These are phyloP conservation scores for Debaryomyces prosopidis DNA, from an alignment of 805 yeast species.

Conservation along the genomic window DNA sequence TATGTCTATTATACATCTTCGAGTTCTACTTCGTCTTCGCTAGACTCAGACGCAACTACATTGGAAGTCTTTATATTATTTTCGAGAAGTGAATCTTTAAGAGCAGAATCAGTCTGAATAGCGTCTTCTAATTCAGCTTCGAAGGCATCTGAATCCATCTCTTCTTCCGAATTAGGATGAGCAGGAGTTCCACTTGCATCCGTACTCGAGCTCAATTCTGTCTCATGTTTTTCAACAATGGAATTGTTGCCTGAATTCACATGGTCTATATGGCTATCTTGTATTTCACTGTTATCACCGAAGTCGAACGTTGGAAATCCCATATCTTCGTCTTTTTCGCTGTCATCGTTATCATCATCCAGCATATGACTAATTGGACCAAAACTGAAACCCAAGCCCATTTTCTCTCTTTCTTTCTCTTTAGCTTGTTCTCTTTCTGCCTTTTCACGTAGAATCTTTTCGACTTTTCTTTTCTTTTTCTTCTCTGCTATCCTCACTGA, in stretches of 20 bases:
- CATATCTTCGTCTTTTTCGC: constrained; percentile 6
- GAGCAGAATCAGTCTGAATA: background rate
- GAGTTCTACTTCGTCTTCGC: constrained; percentile 1
- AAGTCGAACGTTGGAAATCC: constrained; percentile 5
- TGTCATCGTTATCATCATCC: constrained; percentile 17
- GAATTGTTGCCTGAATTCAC: background rate
- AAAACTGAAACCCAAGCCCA: constrained; percentile 14
- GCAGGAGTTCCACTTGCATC: background rate
- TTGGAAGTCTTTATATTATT: background rate
- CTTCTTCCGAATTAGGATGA: background rate
- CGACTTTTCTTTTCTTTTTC: constrained; percentile 23
- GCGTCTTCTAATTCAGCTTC: constrained; percentile 2
- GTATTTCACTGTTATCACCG: background rate
- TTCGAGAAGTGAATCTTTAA: background rate
- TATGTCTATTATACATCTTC: constrained; percentile 1
- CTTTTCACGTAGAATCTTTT: constrained; percentile 17
- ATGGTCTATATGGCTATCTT: background rate
- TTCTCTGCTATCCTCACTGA: constrained; percentile 35
- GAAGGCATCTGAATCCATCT: background rate
- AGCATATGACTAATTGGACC: constrained; percentile 12
- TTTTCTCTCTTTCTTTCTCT: constrained; percentile 19
- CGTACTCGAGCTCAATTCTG: background rate
- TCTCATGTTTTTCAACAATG: background rate
- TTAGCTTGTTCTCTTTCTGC: constrained; percentile 23
- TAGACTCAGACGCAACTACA: background rate